These are phyloP conservation scores for Dactylellina parvicollis DNA, from an alignment of 2,329 filamentous ascomycete genomes.

Conservation along the genomic window DNA sequence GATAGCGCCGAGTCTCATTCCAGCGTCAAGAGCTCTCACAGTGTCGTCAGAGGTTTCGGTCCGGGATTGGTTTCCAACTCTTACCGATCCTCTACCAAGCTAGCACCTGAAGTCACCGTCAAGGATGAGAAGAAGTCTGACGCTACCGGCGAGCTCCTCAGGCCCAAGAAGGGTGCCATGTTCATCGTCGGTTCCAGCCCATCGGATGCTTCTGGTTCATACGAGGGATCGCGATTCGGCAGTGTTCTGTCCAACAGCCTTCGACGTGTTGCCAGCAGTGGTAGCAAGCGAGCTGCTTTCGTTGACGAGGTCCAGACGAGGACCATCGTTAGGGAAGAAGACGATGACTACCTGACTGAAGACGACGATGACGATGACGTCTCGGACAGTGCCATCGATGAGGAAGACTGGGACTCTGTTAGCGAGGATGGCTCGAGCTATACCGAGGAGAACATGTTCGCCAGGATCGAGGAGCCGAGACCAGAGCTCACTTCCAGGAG, in stretches of 20 bases:
- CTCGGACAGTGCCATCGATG: slow-evolving; percentile 83
- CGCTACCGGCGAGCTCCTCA: slow-evolving; percentile 66
- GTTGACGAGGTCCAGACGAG: slow-evolving; percentile 77
- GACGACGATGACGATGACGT: slow-evolving; percentile 74
- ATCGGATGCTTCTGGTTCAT: slow-evolving; percentile 59
- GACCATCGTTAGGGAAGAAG: slow-evolving; percentile 68
- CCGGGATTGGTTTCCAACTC: slow-evolving; percentile 77
- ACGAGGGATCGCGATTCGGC: slow-evolving; percentile 51
- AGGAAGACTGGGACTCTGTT: slow-evolving; percentile 75
- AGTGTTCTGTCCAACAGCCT: slow-evolving; percentile 51
- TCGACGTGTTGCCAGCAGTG: slow-evolving; percentile 49
- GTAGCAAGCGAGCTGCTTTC: slow-evolving; percentile 83
- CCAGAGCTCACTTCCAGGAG: slow-evolving; percentile 84
- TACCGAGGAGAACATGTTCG: slow-evolving; percentile 82
- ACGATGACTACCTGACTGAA: slow-evolving; percentile 66
- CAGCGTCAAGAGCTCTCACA: slow-evolving; percentile 68
- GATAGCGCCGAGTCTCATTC: slow-evolving; percentile 54
- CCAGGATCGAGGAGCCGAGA: slow-evolving; percentile 83
- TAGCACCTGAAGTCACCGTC: slow-evolving; percentile 65
- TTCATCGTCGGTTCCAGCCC: slow-evolving; percentile 64
- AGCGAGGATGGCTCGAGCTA: slow-evolving; percentile 85
- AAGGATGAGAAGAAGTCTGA: slow-evolving; percentile 67
- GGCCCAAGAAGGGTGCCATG: slow-evolving; percentile 62
- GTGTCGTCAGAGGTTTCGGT: slow-evolving; percentile 86
- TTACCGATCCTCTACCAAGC: slow-evolving; percentile 70